phyloP scores from a whole-genome alignment of 345 rosid genomes.

The Brassica juncea region DNA sequence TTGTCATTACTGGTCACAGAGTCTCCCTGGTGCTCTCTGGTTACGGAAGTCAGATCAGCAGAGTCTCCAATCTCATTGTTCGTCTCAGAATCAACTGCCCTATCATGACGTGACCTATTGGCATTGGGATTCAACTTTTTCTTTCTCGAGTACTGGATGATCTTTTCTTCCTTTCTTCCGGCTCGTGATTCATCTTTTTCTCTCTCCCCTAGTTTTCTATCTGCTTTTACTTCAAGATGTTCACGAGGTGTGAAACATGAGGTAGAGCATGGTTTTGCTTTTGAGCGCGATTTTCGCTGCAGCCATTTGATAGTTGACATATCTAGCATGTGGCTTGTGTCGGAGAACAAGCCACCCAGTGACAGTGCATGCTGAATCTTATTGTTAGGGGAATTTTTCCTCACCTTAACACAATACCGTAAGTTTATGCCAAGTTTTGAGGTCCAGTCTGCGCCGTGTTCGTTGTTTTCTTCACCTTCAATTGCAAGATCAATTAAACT shows the following conservation, averaged over 20 bases:
- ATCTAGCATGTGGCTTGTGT: conserved; percentile 45
- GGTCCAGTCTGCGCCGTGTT: conserved; percentile 82
- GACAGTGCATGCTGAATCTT: conserved; percentile 81
- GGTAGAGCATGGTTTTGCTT: conserved; percentile 46
- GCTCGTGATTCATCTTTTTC: conserved; percentile 46
- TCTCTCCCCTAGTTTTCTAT: conserved; percentile 32
- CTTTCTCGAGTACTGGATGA: conserved; percentile 84
- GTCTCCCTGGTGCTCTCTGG: conserved; percentile 39
- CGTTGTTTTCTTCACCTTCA: conserved; percentile 60
- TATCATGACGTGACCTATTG: conserved; percentile 11
- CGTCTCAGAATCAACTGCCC: conserved; percentile 26
- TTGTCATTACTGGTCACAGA: conserved; percentile 22
- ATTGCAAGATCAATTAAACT: conserved; percentile 86
- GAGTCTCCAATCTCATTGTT: conserved; percentile 25
- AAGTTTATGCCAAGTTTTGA: conserved; percentile 81
- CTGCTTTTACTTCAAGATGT: conserved; percentile 43
- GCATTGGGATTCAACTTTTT: conserved; percentile 53
- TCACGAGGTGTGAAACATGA: conserved; percentile 40
- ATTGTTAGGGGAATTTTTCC: conserved; percentile 65
- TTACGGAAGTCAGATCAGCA: conserved; percentile 30
- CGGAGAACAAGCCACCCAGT: conserved; percentile 69
- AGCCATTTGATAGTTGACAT: conserved; percentile 65
- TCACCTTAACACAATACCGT: conserved; percentile 67
- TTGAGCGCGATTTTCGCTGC: conserved; percentile 75
- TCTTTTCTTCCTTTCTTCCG: conserved; percentile 50